phyloP scores from a whole-genome alignment of 768 basidiomycete species.

The Suillus spraguei region DNA sequence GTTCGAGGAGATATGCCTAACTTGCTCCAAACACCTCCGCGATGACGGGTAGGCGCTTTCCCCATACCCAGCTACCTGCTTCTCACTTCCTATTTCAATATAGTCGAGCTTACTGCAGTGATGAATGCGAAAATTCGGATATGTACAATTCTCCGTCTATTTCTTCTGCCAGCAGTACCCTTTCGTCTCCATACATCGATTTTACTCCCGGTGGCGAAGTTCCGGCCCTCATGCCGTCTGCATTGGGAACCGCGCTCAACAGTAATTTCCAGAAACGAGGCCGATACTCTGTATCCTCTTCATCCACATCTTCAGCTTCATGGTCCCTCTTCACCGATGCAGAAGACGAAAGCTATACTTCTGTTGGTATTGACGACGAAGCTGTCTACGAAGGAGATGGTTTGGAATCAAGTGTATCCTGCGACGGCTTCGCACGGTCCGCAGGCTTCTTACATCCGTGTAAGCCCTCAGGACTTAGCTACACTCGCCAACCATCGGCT shows the following conservation, averaged over 20 bases:
- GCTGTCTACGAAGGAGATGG: slow-evolving; percentile 32
- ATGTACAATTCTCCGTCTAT: slow-evolving; percentile 62
- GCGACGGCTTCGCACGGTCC: slow-evolving; percentile 48
- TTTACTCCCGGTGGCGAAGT: slow-evolving; percentile 60
- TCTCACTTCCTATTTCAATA: slow-evolving; percentile 20
- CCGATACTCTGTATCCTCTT: slow-evolving; percentile 61
- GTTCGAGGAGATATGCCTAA: slow-evolving; percentile 81
- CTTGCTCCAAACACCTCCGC: slow-evolving; percentile 65
- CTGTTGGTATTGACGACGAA: slow-evolving; percentile 37
- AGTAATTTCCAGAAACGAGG: slow-evolving; percentile 43
- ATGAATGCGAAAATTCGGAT: slow-evolving; percentile 65
- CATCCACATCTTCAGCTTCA: slow-evolving; percentile 63
- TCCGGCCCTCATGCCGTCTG: slow-evolving; percentile 61
- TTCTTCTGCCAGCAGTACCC: slow-evolving; percentile 64
- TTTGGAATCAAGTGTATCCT: slow-evolving; percentile 37
- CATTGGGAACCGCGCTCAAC: slow-evolving; percentile 56
- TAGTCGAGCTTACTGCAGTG: slow-evolving; percentile 72
- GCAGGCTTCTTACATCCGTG: slow-evolving; percentile 35
- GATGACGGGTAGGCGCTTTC: slow-evolving; percentile 58
- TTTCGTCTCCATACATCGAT: slow-evolving; percentile 66
- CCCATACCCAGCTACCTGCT: slow-evolving; percentile 10
- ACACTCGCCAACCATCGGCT: slow-evolving; percentile 69
- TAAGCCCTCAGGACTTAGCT: slow-evolving; percentile 54
- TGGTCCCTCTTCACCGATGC: slow-evolving; percentile 70
- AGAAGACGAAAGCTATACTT: slow-evolving; percentile 48